These are phyloP conservation scores for Cardamine resedifolia DNA, from an alignment of 345 rosid species.

Conservation along the genomic window DNA sequence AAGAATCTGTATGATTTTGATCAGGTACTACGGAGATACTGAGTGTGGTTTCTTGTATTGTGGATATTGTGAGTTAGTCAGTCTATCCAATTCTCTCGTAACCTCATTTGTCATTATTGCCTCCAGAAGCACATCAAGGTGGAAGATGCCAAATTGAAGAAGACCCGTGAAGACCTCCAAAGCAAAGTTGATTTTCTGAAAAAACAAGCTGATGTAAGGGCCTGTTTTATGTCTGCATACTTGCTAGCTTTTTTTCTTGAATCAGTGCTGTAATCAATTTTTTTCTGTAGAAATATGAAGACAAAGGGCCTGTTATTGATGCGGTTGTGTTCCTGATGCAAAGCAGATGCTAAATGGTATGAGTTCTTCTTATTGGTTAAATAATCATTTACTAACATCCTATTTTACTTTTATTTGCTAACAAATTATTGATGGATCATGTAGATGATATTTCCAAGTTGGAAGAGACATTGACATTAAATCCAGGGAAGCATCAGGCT, in stretches of 20 bases:
- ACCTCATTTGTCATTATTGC: conserved; percentile 31
- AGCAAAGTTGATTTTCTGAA: conserved; percentile 69
- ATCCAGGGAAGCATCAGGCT: too few species aligned
- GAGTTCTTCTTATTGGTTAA: too few species aligned
- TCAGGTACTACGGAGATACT: conserved; percentile 56
- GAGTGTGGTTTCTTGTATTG: conserved; percentile 6
- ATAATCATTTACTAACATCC: too few species aligned
- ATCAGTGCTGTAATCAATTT: conserved; percentile 21
- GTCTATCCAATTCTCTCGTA: conserved; percentile 14
- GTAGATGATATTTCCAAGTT: too few species aligned
- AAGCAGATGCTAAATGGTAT: too few species aligned
- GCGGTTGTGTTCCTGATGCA: conserved; percentile 95
- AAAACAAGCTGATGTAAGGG: conserved; percentile 89
- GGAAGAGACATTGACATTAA: too few species aligned
- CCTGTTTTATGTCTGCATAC: conserved; percentile 18
- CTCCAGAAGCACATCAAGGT: conserved; percentile 69
- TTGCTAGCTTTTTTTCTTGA: conserved; percentile 13
- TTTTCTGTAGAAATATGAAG: conserved; percentile 67
- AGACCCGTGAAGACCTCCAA: conserved; percentile 79
- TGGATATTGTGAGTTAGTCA: conserved; percentile 12
- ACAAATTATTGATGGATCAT: too few species aligned
- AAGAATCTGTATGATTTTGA: conserved; percentile 70
- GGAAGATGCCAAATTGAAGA: conserved; percentile 74
- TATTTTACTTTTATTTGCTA: too few species aligned
- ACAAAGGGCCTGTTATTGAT: conserved; percentile 92